Evolutionary conservation across 768 basidiomycete species (phyloP), one percentile per base, ranked within the genome.

Genomic region (Dictyophora rubrovolvata): DNA sequence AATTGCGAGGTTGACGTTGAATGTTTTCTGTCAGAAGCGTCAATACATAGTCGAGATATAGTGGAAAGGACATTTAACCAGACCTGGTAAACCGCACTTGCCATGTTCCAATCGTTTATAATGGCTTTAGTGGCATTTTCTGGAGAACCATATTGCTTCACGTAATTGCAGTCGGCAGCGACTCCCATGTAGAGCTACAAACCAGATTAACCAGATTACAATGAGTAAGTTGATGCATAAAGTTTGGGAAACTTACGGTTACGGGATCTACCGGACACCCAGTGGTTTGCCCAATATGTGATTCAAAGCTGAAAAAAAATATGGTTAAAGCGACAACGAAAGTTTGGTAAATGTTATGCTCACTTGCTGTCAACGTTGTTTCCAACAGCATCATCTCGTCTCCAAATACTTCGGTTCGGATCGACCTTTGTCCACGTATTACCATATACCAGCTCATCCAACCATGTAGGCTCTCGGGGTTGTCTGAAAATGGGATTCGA

Each of bases 1-100:
- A 49, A 93, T 88, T 0, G 89, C 92, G 48, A 95, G 77, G 61
- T 86, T 87, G 64, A 93, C 77, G 64, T 91, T 93, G 74, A 93
- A 93, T 0, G 87, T 87, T 2, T 71, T 71, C 79, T 83, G 73
- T 64, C 14, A 66, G 63, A 1, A 66, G 69, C 21, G 69, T 65
- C 9, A 59, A 60, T 56, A n/a, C n/a, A 64, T 63, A 48, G 64
- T 46, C 56, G 60, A 51, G 55, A 48, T 51, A 60, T 33, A 47
- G 23, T 9, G n/a, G n/a, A n/a, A n/a, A n/a, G n/a, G n/a, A 33
- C 50, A 46, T 42, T 3, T 54, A 52, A 23, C 2, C 66, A 34
- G 56, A 80, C 81, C 72, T 86, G 87, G 72, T 86, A 88, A n/a
- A 86, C 70, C 3, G 77, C 72, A 65, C 82, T 85, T 48, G 85